phyloP scores from a whole-genome alignment of 164 flowering plant genomes.

The Tinospora cordifolia region DNA sequence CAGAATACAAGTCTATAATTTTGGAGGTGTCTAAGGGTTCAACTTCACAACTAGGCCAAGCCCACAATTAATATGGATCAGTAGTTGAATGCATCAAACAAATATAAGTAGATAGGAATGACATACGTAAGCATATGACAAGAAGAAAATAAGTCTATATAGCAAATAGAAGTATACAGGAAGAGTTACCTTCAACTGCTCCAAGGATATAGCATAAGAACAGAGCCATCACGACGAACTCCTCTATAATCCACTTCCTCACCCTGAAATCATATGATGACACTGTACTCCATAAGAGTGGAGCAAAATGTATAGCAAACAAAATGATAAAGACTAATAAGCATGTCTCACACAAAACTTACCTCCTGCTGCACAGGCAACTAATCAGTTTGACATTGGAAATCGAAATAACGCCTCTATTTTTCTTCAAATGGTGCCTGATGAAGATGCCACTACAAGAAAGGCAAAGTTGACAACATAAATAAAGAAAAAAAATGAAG shows the following conservation, averaged over 20 bases:
- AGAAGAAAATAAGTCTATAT: background rate
- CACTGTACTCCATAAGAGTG: background rate
- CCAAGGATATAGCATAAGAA: conserved; percentile 81
- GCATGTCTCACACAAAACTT: conserved; percentile 7
- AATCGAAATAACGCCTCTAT: conserved; percentile 84
- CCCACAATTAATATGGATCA: background rate
- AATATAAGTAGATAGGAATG: background rate
- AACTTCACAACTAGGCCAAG: background rate
- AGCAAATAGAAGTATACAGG: background rate
- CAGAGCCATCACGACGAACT: conserved; percentile 97
- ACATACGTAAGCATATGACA: background rate
- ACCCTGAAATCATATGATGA: conserved; percentile 39
- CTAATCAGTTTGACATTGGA: conserved; percentile 88
- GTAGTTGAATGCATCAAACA: too few relatives aligned
- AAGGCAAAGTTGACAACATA: conserved; percentile 8
- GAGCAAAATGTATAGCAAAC: background rate
- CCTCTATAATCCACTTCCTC: conserved; percentile 96
- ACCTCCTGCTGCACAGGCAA: conserved; percentile 91
- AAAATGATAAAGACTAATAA: background rate
- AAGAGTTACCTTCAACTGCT: conserved; percentile 70
- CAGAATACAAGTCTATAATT: background rate
- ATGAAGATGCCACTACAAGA: conserved; percentile 2
- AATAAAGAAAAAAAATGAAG: conserved; percentile 1
- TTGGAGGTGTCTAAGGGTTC: background rate
- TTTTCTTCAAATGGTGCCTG: conserved; percentile 89